Percentiles rank a stretch among this genome's conserved stretches.
Evolutionary conservation across 1,139 yeast species (phyloP).

Genomic region (Suhomyces bribrorum): DNA sequence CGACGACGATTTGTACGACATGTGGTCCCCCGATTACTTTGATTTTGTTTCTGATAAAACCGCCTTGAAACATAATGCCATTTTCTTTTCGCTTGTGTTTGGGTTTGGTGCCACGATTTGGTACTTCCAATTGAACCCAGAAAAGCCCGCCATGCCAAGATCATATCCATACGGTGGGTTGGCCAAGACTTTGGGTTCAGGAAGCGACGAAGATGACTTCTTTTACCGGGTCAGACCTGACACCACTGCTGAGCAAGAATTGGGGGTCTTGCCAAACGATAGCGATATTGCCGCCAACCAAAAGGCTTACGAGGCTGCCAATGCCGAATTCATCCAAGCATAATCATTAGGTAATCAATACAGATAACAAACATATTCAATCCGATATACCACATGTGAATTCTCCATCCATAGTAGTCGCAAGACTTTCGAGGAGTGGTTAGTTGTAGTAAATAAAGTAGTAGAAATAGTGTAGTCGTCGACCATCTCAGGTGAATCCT

Average conservation of each 20-base stretch:
- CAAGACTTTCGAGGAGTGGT: no score
- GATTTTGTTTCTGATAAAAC: slow-evolving; percentile 59
- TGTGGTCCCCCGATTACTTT: slow-evolving; percentile 86
- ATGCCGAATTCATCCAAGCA: slow-evolving; percentile 40
- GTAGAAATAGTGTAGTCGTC: no score
- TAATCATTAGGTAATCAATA: slow-evolving; percentile 13
- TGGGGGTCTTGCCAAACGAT: slow-evolving; percentile 41
- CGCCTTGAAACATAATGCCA: slow-evolving; percentile 55
- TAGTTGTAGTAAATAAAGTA: no score
- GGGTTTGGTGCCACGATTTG: slow-evolving; percentile 57
- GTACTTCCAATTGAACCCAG: slow-evolving; percentile 65
- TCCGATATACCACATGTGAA: no score
- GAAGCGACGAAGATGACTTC: slow-evolving; percentile 45
- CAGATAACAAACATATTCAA: no score
- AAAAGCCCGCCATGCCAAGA: slow-evolving; percentile 75
- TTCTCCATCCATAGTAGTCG: no score
- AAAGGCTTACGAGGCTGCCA: slow-evolving; percentile 36
- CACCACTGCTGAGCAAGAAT: slow-evolving; percentile 39
- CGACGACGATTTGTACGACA: slow-evolving; percentile 71
- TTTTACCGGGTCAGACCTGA: slow-evolving; percentile 49
- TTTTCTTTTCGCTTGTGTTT: slow-evolving; percentile 57
- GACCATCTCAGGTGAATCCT: no score
- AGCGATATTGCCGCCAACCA: slow-evolving; percentile 29
- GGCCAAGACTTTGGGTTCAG: slow-evolving; percentile 72
- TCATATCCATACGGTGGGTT: slow-evolving; percentile 75